Evolutionary conservation across 331 rosid genomes (phyloP), one percentile per base, ranked within the genome.

Genomic region (Prunus yedoensis): DNA sequence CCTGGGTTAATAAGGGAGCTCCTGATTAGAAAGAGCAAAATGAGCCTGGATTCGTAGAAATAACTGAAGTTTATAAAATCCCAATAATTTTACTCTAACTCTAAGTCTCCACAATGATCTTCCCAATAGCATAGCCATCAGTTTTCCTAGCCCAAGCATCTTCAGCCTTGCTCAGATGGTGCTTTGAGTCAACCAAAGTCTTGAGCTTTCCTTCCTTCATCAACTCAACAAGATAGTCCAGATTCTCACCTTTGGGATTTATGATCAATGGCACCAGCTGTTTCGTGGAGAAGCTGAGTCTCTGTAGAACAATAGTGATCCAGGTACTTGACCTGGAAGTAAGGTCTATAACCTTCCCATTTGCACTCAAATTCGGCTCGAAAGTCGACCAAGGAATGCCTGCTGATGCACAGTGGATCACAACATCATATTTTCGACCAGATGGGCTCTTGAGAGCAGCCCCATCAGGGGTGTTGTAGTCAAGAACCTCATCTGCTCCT

Each of bases 41-140:
- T 5, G 38, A 32, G 38, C 38, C 38, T 5, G 38, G 38, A 32
- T 5, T 32, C 7, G 1, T 32, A 5, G 7, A 5, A 32, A 32
- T 6, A 32, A 32, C 38, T 32, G 7, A 30, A 32, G 38, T 32
- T 32, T 5, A 32, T 32, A 32, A 32, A 32, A 32, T 32, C 43
- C 43, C 43, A 38, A 38, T 11, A 47, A 11, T 0, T 47, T 20
- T 8, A 21, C 4, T 20, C 68, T 32, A 74, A 3, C 4, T 20
- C 68, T 32, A 74, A 3, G 75, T 41, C 81, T 89, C 97, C 77
- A 93, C 89, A 60, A 93, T 77, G 84, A 93, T 84, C 83, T 93
- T 91, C 15, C 98, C 98, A n/a, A 89, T 85, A 35, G 97, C 95
- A 78, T 91, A 93, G 61, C 96, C 98, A 20, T 85, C 96, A 15